Evolutionary conservation across 2,329 filamentous ascomycete species (phyloP), one percentile per base, ranked within the genome.

Genomic region (Colletotrichum orbiculare): DNA sequence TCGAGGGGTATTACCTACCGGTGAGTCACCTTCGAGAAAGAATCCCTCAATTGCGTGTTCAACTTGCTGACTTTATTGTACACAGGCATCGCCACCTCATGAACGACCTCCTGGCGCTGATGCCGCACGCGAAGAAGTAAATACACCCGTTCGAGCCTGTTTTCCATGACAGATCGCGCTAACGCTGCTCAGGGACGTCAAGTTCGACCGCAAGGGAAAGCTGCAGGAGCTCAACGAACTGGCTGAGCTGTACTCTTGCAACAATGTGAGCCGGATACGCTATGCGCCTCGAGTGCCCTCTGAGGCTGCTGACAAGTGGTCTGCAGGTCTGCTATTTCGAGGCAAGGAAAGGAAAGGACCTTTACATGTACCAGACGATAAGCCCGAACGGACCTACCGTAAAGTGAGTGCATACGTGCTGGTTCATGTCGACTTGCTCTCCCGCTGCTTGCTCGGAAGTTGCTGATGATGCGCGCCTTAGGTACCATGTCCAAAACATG

Each of bases 131-230:
- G 93, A 74, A 97, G 97, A 82, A 96, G 55, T 58, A 58, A 38
- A 12, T 13, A 9, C 17, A 39, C n/a, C 48, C 45, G 35, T 13
- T 45, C 13, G 25, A 5, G 4, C 25, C 25, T 25, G 25, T 25
- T 25, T 25, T 25, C 25, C 25, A 25, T 25, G 4, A 5, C 25
- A 25, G 25, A 25, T 25, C 25, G 25, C 38, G 54, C 54, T 57
- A 57, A 57, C 9, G 12, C 35, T 13, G 10, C 35, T 3, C 45
- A 58, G 46, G 35, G 55, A 99, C 77, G 93, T 92, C 72, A 99
- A 99, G 80, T 92, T 97, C 70, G 96, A 99, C 78, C 96, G 93
- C 57, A 98, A 98, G 81, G 94, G 92, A 42, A 94, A 96, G 82
- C 85, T 94, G 71, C 86, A 89, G 85, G 83, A 91, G 75, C 87